Evolutionary conservation across 495 filamentous ascomycete species (phyloP), one percentile per base, ranked within the genome.

Genomic region (Penicillium salamii): DNA sequence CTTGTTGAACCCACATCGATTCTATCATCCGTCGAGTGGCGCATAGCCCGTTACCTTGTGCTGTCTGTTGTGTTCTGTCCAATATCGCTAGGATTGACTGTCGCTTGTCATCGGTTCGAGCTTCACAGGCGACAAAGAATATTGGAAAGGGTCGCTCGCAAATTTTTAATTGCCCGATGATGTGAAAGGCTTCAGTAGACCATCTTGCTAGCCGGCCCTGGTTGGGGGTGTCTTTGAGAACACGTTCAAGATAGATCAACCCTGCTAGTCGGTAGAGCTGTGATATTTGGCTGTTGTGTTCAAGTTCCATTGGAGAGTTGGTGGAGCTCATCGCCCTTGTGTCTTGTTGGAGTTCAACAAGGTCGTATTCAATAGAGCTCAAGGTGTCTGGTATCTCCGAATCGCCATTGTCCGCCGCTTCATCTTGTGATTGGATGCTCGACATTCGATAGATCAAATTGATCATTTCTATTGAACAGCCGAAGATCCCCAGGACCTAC

Each of bases 61-160:
- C 31, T 14, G 2, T 3, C 3, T 26, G 29, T 42, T 45, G 19
- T 46, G 51, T 54, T 19, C 37, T 26, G n/a, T 36, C 20, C n/a
- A 54, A 31, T 7, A 54, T 6, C 42, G 28, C 34, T 3, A 54
- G 31, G 11, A 54, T 42, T 3, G 37, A 2, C 8, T 24, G 26
- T 14, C 51, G 51, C 13, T 54, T 11, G 9, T 7, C 14, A 37
- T 54, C 51, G 8, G 28, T 54, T 7, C 37, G 12, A 7, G 51
- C 51, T 38, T 54, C 51, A 23, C 34, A 49, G 14, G 36, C 45
- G 14, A 54, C 36, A 9, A 54, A 42, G 21, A 54, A 49, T 2
- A 54, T 17, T 17, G 51, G 51, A 26, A 54, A 54, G 31, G 43
- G 45, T 8, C 44, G 51, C 15, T 49, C 44, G 38, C 51, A 54